Evolutionary conservation across 139 green algal species (phyloP).

Genomic region (Coelastrella sp.): DNA sequence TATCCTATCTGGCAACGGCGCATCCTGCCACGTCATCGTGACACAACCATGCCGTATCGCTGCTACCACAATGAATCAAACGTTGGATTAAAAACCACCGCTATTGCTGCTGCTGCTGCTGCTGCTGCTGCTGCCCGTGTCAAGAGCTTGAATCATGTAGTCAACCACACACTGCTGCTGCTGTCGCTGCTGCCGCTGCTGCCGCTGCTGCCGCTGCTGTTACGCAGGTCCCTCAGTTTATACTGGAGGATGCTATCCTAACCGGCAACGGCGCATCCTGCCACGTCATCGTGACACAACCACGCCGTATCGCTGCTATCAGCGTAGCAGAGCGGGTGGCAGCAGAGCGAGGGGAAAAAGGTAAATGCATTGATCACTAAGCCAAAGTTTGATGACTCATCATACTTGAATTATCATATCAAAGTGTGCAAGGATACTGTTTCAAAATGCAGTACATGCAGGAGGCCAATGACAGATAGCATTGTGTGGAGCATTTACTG

Average conservation of each 20-base stretch:
- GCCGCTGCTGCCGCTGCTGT: neutral
- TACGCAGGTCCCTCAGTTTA: conserved; percentile 88
- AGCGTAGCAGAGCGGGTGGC: conserved; percentile 91
- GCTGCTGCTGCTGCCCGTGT: neutral
- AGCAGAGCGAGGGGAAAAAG: conserved; percentile 56
- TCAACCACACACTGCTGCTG: neutral
- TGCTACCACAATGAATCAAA: neutral
- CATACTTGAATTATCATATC: no score
- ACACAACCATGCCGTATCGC: conserved; percentile 95
- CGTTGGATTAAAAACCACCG: no score
- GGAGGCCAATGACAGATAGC: no score
- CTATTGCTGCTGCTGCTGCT: neutral
- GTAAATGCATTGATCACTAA: neutral
- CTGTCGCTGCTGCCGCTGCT: no score
- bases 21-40: conserved; percentile 78
- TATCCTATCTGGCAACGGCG: conserved; percentile 55
- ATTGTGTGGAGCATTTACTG: no score
- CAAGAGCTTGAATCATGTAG: neutral
- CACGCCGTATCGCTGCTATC: conserved; percentile 92
- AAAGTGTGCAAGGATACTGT: no score
- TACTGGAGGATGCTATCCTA: conserved; percentile 78
- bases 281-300: conserved; percentile 92
- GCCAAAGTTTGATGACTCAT: no score
- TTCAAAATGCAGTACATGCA: no score
- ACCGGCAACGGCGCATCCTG: conserved; percentile 56